Evolutionary conservation across 371 early-diverging fungal species (phyloP).

Genomic region (Basidiobolus meristosporus): DNA sequence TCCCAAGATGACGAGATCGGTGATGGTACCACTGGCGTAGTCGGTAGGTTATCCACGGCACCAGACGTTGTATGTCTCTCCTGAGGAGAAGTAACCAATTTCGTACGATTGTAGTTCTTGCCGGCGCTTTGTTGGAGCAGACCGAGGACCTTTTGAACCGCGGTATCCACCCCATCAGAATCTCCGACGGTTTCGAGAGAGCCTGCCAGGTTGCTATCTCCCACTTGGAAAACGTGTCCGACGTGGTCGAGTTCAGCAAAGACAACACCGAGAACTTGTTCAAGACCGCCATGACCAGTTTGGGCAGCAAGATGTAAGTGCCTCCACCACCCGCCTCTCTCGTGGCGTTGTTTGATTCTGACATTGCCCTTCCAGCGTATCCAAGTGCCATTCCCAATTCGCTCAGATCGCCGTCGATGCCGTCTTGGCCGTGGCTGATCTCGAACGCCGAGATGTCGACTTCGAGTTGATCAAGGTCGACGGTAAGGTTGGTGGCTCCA

Average conservation of each 20-base stretch:
- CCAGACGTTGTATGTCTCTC: not conserved
- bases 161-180: constrained; percentile 98
- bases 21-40: constrained; percentile 99
- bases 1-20: constrained; percentile 99
- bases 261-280: constrained; percentile 70
- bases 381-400: constrained; percentile 93
- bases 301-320: constrained; percentile 96
- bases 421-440: constrained; percentile 91
- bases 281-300: constrained; percentile 94
- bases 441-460: constrained; percentile 98
- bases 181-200: constrained; percentile 96
- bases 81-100: not conserved
- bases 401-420: constrained; percentile 97
- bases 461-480: constrained; percentile 99
- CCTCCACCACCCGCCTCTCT: too few relatives aligned
- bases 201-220: constrained; percentile 87
- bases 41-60: constrained; percentile 54
- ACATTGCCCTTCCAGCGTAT: constrained; percentile 49
- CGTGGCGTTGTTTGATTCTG: too few relatives aligned
- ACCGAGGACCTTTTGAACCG: constrained; percentile 88
- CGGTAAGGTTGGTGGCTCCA: constrained; percentile 92
- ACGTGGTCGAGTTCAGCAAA: constrained; percentile 69
- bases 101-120: constrained; percentile 52
- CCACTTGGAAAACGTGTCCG: constrained; percentile 83
- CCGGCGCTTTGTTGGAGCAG: constrained; percentile 95